Evolutionary conservation across 2,329 filamentous ascomycete genomes (phyloP).

Genomic region (Clarireedia sp.): DNA sequence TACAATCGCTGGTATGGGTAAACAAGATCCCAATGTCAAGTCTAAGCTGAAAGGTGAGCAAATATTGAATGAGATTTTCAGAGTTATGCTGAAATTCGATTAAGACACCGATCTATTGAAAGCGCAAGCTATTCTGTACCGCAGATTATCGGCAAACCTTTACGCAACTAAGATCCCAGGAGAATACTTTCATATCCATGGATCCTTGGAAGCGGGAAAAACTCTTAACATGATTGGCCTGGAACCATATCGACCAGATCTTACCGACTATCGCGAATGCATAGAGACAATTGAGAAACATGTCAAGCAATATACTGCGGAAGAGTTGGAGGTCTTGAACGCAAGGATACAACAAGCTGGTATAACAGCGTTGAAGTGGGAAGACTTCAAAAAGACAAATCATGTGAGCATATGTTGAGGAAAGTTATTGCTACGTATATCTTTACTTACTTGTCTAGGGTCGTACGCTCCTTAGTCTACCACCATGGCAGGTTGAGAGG

Average conservation of each 20-base stretch:
- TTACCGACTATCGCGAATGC: constrained; percentile 52
- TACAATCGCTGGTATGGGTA: constrained; percentile 45
- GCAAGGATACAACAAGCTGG: constrained; percentile 49
- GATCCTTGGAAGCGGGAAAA: constrained; percentile 62
- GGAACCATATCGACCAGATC: constrained; percentile 49
- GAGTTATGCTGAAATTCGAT: neutral
- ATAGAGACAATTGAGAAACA: constrained; percentile 51
- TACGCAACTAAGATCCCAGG: constrained; percentile 58
- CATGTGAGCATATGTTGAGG: constrained; percentile 35
- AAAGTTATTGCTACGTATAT: neutral
- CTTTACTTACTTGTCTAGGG: constrained; percentile 26
- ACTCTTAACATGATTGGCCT: constrained; percentile 64
- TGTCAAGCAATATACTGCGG: constrained; percentile 45
- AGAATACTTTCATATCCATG: constrained; percentile 70
- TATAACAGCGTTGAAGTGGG: constrained; percentile 48
- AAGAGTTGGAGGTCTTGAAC: constrained; percentile 53
- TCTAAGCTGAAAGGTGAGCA: constrained; percentile 34
- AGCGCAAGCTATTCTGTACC: constrained; percentile 64
- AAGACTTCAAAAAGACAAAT: constrained; percentile 49
- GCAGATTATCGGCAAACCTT: constrained; percentile 64
- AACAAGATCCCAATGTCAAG: constrained; percentile 40
- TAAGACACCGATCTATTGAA: constrained; percentile 63
- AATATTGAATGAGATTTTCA: neutral
- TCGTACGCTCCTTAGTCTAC: constrained; percentile 32
- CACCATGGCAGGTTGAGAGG: constrained; percentile 40